phyloP scores from a whole-genome alignment of 805 yeast genomes.

The Lipomyces oligophaga region DNA sequence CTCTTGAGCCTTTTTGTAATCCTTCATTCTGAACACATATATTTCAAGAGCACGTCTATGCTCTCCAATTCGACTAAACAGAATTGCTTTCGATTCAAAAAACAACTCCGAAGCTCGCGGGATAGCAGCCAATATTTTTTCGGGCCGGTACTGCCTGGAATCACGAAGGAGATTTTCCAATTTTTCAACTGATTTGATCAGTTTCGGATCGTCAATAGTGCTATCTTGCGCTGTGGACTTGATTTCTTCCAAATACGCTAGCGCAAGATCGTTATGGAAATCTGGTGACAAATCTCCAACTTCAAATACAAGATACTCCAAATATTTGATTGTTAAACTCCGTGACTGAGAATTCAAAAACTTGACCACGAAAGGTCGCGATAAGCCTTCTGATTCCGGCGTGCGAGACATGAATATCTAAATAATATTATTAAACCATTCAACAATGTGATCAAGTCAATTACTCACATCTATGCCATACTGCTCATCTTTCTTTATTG shows the following conservation, averaged over 20 bases:
- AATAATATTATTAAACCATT: not conserved
- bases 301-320: conserved; percentile 49
- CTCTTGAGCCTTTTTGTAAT: conserved; percentile 53
- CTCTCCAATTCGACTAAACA: conserved; percentile 56
- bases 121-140: conserved; percentile 37
- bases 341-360: conserved; percentile 42
- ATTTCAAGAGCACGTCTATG: conserved; percentile 63
- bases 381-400: conserved; percentile 55
- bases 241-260: conserved; percentile 43
- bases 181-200: conserved; percentile 32
- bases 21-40: conserved; percentile 53
- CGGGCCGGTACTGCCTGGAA: conserved; percentile 42
- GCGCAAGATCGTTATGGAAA: conserved; percentile 46
- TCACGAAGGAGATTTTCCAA: conserved; percentile 39
- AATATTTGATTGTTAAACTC: conserved; percentile 44
- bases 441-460: not conserved
- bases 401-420: conserved; percentile 63
- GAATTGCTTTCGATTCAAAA: conserved; percentile 49
- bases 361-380: conserved; percentile 51
- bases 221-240: conserved; percentile 26
- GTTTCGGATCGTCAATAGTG: conserved; percentile 19
- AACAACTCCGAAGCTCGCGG: conserved; percentile 28
- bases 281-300: conserved; percentile 39
- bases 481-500: conserved; percentile 41
- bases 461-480: conserved; percentile 38